Base-by-base conservation (phyloP, 2,329 filamentous ascomycete genomes). In the Phyllosticta citribraziliensis region DNA sequence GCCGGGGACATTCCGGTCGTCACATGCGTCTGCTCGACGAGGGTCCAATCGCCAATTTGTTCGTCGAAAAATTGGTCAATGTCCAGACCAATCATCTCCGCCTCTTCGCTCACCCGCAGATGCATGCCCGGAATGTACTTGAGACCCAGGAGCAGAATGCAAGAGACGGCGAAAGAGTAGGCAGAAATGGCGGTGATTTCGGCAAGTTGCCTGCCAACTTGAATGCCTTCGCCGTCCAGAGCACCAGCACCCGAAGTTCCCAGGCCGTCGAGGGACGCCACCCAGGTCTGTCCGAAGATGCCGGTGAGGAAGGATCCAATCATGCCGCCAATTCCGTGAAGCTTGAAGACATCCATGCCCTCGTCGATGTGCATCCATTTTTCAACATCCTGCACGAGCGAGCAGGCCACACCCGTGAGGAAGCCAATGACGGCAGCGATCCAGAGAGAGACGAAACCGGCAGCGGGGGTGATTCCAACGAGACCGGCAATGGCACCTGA, bases 391-490 rank as follows among this genome's bases (percentile, higher is more conserved):
- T 81, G 76, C 50, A 78, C 73, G 1, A 73, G 67, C 9, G 79
- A 75, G 69, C 81, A 83, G 24, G 80, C 73, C 8, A 79, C 74
- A 9, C 76, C 78, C 3, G 81, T 83, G 33, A 84, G 64, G 72
- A 84, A 82, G 5, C 81, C 82, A 65, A 84, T 83, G 25, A 81
- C 72, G 1, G 79, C 81, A 17, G 80, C 81, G 35, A 80, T 74
- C 80, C 80, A 83, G 55, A 78, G 67, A 25, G 75, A 76, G 20
- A 82, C 79, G 64, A 75, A 82, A 57, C 80, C 80, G 12, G 80
- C 80, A 14, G 79, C 81, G 12, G 81, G 81, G 0, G 81, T 83
- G 67, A 84, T 83, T n/a, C 81, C 81, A n/a, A 84, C 81, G 1
- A 84, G 77, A 40, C 82, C 82, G 53, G 81, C 80, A 64, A 84